Evolutionary conservation across 768 basidiomycete genomes (phyloP), one percentile per base, ranked within the genome.

Genomic region (Lactarius sanguifluus): DNA sequence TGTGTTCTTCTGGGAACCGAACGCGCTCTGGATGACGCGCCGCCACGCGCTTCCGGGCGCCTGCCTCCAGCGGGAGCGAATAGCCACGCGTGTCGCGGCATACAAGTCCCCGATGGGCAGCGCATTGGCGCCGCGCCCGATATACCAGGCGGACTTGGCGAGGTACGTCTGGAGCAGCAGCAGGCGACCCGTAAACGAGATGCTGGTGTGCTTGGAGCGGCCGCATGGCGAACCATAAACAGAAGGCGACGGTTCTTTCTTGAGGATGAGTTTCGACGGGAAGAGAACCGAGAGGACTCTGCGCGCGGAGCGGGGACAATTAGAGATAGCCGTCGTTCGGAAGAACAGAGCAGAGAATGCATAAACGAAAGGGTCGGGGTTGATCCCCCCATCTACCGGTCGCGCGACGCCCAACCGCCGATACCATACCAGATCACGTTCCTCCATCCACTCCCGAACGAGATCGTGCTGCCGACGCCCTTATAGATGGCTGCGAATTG

Each of bases 231-330:
- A 79, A 79, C 1, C 40, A 15, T 36, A 45, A 9, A 45, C 2
- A 45, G 18, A n/a, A 20, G 72, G 68, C 10, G 16, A 8, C 20
- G 18, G n/a, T n/a, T 30, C 52, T 71, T 71, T 32, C 62, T 70
- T 60, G 72, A 73, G 77, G 34, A 81, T 69, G 57, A 86, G 65
- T 2, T 85, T 82, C 0, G 85, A 79, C 28, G 88, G 72, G 78
- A 89, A 88, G 25, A 87, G 72, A 2, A 83, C 79, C 7, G 87
- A 88, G 0, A 89, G 91, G 52, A 90, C 81, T 2, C 86, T 74
- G 69, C 77, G 88, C 7, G 87, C 88, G 0, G 89, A 36, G 36
- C 12, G 36, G 12, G 36, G 36, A 36, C 12, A 36, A 12, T 36
- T 36, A 36, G 36, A 36, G 36, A 9, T 36, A 36, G 36, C 12